Conservation (phyloP, 2,329 filamentous ascomycete genomes). For the Epichloe aotearoae region DNA sequence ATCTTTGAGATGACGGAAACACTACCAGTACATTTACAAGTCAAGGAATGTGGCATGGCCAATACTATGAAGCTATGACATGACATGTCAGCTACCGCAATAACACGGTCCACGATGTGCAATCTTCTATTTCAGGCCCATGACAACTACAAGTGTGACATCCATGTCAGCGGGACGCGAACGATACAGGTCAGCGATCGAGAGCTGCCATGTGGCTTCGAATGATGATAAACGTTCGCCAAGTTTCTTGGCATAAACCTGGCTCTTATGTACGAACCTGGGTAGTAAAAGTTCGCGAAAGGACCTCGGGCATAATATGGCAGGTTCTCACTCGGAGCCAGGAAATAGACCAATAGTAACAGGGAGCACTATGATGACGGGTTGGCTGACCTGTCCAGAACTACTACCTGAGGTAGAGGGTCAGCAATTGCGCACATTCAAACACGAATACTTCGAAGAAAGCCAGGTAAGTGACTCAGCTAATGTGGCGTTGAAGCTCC, state of each 20-base stretch:
- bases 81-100: not conserved
- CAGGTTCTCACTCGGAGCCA: not conserved
- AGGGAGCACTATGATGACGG: not conserved
- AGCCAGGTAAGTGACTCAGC: slow-evolving; percentile 4
- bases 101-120: not conserved
- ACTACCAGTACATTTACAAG: not conserved
- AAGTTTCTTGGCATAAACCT: not conserved
- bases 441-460: not conserved
- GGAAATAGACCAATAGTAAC: not conserved
- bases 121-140: not conserved
- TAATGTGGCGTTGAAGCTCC: not conserved
- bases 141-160: not conserved
- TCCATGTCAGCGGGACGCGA: not conserved
- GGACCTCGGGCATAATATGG: too few relatives aligned
- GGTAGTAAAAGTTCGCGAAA: not conserved
- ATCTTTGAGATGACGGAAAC: too few relatives aligned
- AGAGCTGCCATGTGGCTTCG: not conserved
- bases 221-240: not conserved
- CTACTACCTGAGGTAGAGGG: not conserved
- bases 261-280: not conserved
- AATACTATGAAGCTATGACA: not conserved
- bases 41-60: not conserved
- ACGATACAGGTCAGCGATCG: not conserved
- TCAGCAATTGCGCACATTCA: not conserved
- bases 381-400: not conserved